phyloP scores from a whole-genome alignment of 2,329 filamentous ascomycete species.

The Scedosporium minutisporum region DNA sequence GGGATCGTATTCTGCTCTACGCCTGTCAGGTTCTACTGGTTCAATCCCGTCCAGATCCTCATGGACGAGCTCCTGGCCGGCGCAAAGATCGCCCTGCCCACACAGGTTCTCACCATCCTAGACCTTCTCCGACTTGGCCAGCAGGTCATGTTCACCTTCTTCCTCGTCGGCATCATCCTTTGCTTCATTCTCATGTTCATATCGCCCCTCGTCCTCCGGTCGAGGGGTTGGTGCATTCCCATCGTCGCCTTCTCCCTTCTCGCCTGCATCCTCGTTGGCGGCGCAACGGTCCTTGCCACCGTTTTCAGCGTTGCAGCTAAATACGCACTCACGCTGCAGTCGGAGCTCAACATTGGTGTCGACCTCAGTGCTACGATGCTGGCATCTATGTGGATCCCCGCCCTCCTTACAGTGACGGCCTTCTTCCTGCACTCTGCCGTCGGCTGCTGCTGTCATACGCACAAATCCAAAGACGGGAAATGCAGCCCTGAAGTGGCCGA shows the following conservation, averaged over 20 bases:
- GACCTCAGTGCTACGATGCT: constrained; percentile 66
- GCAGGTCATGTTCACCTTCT: constrained; percentile 83
- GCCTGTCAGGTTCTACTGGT: constrained; percentile 70
- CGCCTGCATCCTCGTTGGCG: constrained; percentile 55
- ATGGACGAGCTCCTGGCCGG: constrained; percentile 71
- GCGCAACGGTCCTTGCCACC: constrained; percentile 66
- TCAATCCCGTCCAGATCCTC: constrained; percentile 79
- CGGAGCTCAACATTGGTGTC: constrained; percentile 67
- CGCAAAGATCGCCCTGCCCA: constrained; percentile 72
- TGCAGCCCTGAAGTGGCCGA: not conserved
- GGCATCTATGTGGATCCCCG: constrained; percentile 81
- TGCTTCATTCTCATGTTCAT: constrained; percentile 64
- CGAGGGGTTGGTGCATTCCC: constrained; percentile 53
- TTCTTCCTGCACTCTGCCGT: constrained; percentile 66
- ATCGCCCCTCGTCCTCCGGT: constrained; percentile 43
- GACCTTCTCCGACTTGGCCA: constrained; percentile 64
- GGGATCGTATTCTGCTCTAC: constrained; percentile 69
- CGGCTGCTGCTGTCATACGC: constrained; percentile 59
- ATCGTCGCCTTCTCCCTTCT: constrained; percentile 60
- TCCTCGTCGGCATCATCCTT: constrained; percentile 61
- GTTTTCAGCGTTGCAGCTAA: constrained; percentile 77
- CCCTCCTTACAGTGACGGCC: constrained; percentile 55
- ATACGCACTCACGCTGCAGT: constrained; percentile 61
- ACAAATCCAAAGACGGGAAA: not conserved
- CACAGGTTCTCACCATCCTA: constrained; percentile 63